Percentiles rank a stretch among this genome's conserved stretches.
phyloP scores from a whole-genome alignment of 768 basidiomycete species.

The Tylopilus rubrobrunneus region DNA sequence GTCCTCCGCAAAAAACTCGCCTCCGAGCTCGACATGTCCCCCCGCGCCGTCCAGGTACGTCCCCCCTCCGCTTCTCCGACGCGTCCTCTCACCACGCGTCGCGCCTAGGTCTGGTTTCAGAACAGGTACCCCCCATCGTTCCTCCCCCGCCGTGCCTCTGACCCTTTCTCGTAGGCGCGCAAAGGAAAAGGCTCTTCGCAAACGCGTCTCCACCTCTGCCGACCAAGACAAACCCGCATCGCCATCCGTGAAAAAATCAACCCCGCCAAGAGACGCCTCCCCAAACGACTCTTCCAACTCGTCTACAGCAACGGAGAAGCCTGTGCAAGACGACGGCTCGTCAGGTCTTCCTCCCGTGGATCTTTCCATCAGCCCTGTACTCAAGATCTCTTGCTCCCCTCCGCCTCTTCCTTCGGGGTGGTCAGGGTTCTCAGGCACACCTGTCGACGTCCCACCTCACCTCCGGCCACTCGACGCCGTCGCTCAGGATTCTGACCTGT shows the following conservation, averaged over 20 bases:
- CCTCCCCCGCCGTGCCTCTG: constrained; percentile 7
- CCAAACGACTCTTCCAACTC: constrained; percentile 29
- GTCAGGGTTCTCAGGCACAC: constrained; percentile 34
- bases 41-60: constrained; percentile 90
- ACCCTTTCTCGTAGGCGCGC: constrained; percentile 53
- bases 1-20: constrained; percentile 76
- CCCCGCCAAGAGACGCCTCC: constrained; percentile 21
- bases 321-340: constrained; percentile 18
- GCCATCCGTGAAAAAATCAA: constrained; percentile 9
- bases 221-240: constrained; percentile 17
- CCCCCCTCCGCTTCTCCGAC: constrained; percentile 1
- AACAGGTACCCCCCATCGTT: constrained; percentile 52
- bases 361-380: constrained; percentile 8
- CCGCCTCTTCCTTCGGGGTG: constrained; percentile 21
- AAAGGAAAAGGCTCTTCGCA: constrained; percentile 71
- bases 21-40: constrained; percentile 82
- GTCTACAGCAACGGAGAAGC: constrained; percentile 41
- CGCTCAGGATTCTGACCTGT: constrained; percentile 30
- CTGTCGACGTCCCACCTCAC: constrained; percentile 21
- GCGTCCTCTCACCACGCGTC: constrained; percentile 20
- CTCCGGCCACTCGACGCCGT: constrained; percentile 21
- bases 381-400: constrained; percentile 24
- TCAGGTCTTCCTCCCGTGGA: constrained; percentile 3
- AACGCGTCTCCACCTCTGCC: constrained; percentile 37
- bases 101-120: constrained; percentile 82